Evolutionary conservation across 768 basidiomycete genomes (phyloP), one percentile per base, ranked within the genome.

Genomic region (Mycena chlorophos): DNA sequence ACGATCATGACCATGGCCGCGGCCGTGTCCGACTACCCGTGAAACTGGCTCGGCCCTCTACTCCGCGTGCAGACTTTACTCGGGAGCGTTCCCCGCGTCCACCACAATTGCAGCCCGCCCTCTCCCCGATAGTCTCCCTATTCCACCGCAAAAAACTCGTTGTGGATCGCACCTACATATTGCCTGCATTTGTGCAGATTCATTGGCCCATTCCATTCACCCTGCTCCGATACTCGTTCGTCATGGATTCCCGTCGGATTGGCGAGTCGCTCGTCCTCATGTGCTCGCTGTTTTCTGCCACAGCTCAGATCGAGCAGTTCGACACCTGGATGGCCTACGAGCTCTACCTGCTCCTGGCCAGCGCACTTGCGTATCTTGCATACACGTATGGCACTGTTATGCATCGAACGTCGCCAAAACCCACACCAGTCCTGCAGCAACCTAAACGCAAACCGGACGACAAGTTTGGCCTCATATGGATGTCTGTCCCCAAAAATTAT

Each of bases 401-500:
- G 12, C 30, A 28, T 39, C 46, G 51, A 46, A 31, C 51, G 30
- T 30, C 46, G 2, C 49, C 53, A 5, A 29, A 22, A 31, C 51
- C 46, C 27, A 39, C 26, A 39, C 52, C 42, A 29, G 5, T 29
- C 30, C 38, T 42, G 22, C 25, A 29, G 20, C 27, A 27, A 43
- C 50, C 19, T 40, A 49, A 66, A 68, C 25, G 51, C 63, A 27
- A 55, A 63, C 26, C 62, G 63, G 49, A 73, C 72, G 56, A 83
- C 79, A 70, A 72, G 63, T 83, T 85, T 53, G 85, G 86, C 29
- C 89, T 85, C 65, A 79, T 93, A 23, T 94, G 90, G 90, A 93
- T 94, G 91, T 88, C 91, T 16, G 89, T 91, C 4, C 87, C 89
- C 0, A 91, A 91, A 70, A 91, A 94, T 65, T 94, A 90, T 66